Conservation (phyloP, 2,329 filamentous ascomycete genomes). For the Pseudocercospora ulei region DNA sequence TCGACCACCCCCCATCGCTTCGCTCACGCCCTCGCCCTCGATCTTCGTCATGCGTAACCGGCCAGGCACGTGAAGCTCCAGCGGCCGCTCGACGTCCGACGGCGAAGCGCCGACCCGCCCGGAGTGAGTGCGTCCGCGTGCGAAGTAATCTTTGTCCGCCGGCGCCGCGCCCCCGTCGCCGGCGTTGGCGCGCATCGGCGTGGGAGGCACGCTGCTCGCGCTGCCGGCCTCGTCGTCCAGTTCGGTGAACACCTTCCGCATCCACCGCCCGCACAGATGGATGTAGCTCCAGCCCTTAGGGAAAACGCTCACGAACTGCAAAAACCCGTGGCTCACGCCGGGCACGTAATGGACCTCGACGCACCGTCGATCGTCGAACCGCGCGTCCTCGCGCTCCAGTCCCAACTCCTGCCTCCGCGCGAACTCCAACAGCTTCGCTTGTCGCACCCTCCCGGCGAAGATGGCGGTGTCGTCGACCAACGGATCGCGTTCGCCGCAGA, state of each 20-base stretch:
- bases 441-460: constrained; percentile 77
- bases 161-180: constrained; percentile 12
- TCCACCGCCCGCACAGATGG: constrained; percentile 68
- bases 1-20: constrained; percentile 14
- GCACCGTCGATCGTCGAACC: constrained; percentile 53
- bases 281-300: constrained; percentile 86
- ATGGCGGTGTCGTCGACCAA: constrained; percentile 95
- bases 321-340: constrained; percentile 83
- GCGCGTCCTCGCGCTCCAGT: constrained; percentile 40
- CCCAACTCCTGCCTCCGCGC: constrained; percentile 48
- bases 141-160: constrained; percentile 24
- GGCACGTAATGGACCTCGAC: constrained; percentile 78
- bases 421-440: constrained; percentile 58
- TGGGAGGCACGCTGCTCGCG: constrained; percentile 13
- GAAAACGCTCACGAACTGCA: constrained; percentile 82
- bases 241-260: constrained; percentile 61
- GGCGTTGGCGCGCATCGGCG: too few species aligned
- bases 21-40: constrained; percentile 12
- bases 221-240: constrained; percentile 32
- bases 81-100: constrained; percentile 68
- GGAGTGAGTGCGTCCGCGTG: constrained; percentile 14
- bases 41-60: constrained; percentile 24
- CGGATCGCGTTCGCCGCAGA: constrained; percentile 90
- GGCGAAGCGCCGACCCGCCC: constrained; percentile 35
- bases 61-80: constrained; percentile 58